Conservation (phyloP, 129 eudicot species). For the Centaurea solstitialis region DNA sequence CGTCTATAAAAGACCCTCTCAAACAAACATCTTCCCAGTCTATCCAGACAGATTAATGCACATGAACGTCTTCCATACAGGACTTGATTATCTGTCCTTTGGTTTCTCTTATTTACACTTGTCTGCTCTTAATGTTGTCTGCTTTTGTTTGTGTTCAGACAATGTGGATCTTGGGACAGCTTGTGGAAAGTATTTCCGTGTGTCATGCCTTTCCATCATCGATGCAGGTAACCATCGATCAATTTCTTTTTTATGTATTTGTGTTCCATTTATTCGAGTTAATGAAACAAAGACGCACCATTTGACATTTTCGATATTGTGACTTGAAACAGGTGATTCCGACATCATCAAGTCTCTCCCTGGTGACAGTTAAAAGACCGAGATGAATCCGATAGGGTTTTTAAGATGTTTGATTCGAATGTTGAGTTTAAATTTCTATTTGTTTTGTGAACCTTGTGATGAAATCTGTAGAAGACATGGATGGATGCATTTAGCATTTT, state of each 20-base stretch:
- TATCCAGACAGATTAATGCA: too few relatives aligned
- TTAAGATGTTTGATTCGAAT: constrained; percentile 16
- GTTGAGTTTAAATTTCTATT: constrained; percentile 25
- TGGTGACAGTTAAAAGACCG: constrained; percentile 41
- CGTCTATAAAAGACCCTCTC: too few relatives aligned
- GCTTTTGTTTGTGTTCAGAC: constrained; percentile 21
- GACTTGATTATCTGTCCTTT: too few relatives aligned
- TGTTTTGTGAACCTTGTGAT: constrained; percentile 22
- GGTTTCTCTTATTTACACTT: too few relatives aligned
- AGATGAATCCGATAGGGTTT: constrained; percentile 9
- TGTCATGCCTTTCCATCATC: constrained; percentile 57
- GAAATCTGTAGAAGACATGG: constrained; percentile 31
- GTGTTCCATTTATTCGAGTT: neutral
- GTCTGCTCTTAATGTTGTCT: neutral
- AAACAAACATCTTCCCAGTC: too few relatives aligned
- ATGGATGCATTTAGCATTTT: constrained; percentile 23
- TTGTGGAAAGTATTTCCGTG: constrained; percentile 60
- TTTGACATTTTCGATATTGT: neutral
- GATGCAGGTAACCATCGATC: constrained; percentile 44
- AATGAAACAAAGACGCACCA: neutral
- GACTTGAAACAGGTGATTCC: constrained; percentile 48
- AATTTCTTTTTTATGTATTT: neutral
- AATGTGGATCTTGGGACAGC: constrained; percentile 66
- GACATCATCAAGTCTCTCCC: constrained; percentile 63
- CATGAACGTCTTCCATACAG: too few relatives aligned